Base-by-base conservation (phyloP, 805 yeast genomes). In the Zygosaccharomyces rouxii region DNA sequence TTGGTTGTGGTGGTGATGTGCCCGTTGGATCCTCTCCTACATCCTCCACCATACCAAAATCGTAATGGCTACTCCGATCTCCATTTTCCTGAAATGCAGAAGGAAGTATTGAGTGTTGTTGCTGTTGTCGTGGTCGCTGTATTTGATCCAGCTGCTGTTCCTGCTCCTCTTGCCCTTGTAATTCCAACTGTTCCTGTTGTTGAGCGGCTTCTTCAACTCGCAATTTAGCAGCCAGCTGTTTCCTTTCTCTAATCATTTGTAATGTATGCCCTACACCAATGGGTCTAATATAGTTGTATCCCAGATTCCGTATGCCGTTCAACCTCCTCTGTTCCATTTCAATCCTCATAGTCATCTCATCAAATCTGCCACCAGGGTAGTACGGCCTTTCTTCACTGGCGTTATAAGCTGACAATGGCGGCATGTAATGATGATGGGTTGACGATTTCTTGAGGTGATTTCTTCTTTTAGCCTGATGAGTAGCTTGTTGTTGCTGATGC, bases 221-320 rank as follows among this genome's bases (percentile, higher is more conserved):
- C 16, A 38, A 11, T 38, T 38, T 16, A 19, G 48, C 44, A 33
- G 37, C 37, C 11, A 33, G 2, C 10, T 33, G 37, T 7, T 13
- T 43, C 37, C 59, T 63, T 38, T 61, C 69, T 26, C 60, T 60
- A 53, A 61, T 49, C 33, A 59, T 66, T 37, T 56, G 53, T 74
- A 81, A 71, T 0, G 86, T 83, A 60, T 75, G 79, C 2, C 72
- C 70, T 7, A 81, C 58, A 0, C 89, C 89, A 9, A 83, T 72
- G 0, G 89, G 89, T 38, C 70, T 70, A 48, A 84, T 58, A 47
- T 69, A 71, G 11, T 70, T 55, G 62, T 69, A 72, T 0, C 87
- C 88, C 19, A 74, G 56, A 4, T 69, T 69, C 6, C 76, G 67
- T 26, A 79, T 67, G 30, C 48, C 48, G 14, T 45, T 47, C 14